Evolutionary conservation across 2,329 filamentous ascomycete species (phyloP), one percentile per base, ranked within the genome.

Genomic region (Epichloe typhina): DNA sequence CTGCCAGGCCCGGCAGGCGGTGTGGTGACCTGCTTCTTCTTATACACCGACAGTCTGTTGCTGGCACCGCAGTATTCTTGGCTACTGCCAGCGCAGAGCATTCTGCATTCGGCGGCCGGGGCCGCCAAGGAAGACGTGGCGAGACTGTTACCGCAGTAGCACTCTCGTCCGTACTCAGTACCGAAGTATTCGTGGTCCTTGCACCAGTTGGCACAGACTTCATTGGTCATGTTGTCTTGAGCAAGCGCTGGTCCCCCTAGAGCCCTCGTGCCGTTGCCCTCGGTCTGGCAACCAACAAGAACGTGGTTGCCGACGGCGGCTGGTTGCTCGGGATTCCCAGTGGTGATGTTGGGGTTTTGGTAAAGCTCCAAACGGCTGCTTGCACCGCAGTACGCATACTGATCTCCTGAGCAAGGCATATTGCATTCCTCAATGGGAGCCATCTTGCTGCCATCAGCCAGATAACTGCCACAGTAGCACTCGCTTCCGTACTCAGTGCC

Each of bases 51-150:
- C 55, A 74, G 52, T 52, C 69, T 59, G 52, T 66, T 65, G 2
- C 64, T 61, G 6, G 62, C 67, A 19, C 72, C 71, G 50, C 71
- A 74, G 50, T 62, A 67, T 59, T 72, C 60, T 1, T 49, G 44
- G 12, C 51, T 55, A 47, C 64, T 65, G 1, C 70, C 71, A 2
- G 60, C 61, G 56, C 71, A 74, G 17, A 62, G 54, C 67, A 73
- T 71, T 5, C 51, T 57, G 57, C 70, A 73, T 23, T 73, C 68
- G 2, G 50, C 52, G 23, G 51, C 56, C 2, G 61, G 52, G 4
- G 60, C 65, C 48, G 57, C 57, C 2, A 58, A 52, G n/a, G 65
- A 65, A 5, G 55, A 58, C n/a, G 52, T 44, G 4, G 52, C 58
- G 21, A 69, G 54, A 6, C 51, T 49, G 46, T 64, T 54, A n/a